Evolutionary conservation across 257 asterid genomes (phyloP), one percentile per base, ranked within the genome.

Genomic region (Coffea canephora): DNA sequence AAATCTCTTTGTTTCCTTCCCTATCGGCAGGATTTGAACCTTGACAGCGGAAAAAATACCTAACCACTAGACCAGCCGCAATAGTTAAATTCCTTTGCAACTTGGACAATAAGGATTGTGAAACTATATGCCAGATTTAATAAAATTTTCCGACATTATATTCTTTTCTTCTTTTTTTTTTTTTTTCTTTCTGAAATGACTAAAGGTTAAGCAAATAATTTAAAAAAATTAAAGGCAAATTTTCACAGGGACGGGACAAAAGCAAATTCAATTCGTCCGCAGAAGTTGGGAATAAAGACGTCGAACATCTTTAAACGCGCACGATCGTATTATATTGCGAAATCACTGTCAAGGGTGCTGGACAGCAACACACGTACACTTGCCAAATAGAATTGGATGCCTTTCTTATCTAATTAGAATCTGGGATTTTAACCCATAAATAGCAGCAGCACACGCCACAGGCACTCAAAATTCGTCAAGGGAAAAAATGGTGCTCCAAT

Each of bases 351-450:
- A 15, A 46, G 27, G 48, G 64, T 8, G 62, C 1, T 31, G 16
- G 25, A 59, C 41, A 14, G 21, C 50, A 34, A 62, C 49, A 39
- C 43, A 62, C 41, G 55, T 8, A 39, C 16, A 31, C 21, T 61
- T 78, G 9, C 45, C 31, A 23, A 67, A 41, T n/a, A 34, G 83
- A 80, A 74, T 74, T 45, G 74, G 83, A 74, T 74, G 83, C 79
- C 25, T n/a, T 8, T 76, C 72, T 57, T 80, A 74, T 69, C 76
- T 65, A 36, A 14, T 36, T 19, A 64, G 76, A 80, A 80, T 80
- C 76, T 10, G 52, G 16, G 14, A 54, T 41, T 31, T 39, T 39
- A 25, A 14, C 18, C 75, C 74, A 80, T 80, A 80, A 80, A 48
- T 21, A 70, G 61, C 75, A 74, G 62, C 78, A 74, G 39, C 69